Conservation (phyloP, 441 rosid genomes). For the Caryocar brasiliense region DNA sequence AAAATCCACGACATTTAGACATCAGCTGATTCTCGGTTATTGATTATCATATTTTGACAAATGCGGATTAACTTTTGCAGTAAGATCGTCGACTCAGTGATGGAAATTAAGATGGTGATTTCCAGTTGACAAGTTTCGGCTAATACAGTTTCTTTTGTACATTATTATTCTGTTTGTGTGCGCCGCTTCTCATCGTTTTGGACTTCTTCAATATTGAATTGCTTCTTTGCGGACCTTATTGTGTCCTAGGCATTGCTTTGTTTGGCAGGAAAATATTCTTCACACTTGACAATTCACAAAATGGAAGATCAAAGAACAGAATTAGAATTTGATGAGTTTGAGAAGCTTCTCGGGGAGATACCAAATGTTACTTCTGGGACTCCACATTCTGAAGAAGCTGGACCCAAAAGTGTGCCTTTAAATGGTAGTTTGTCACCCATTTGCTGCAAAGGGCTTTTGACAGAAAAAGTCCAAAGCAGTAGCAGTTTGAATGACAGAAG, state of each 20-base stretch:
- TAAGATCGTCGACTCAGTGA: not conserved
- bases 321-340: conserved; percentile 61
- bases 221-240: conserved; percentile 13
- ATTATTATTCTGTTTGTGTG: not conserved
- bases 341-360: conserved; percentile 74
- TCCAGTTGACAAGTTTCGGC: not conserved
- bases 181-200: conserved; percentile 4
- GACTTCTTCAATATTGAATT: conserved; percentile 17
- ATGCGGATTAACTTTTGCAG: conserved; percentile 9
- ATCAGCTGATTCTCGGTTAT: not conserved
- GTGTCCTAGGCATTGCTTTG: conserved; percentile 4
- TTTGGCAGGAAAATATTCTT: conserved; percentile 6
- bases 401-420: conserved; percentile 18
- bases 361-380: conserved; percentile 64
- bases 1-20: not conserved
- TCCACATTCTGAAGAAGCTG: conserved; percentile 32
- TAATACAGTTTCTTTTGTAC: not conserved
- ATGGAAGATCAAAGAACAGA: conserved; percentile 58
- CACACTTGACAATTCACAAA: conserved; percentile 4
- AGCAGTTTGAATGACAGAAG: conserved; percentile 22
- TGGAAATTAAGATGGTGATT: not conserved
- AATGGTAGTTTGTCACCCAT: conserved; percentile 20
- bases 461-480: conserved; percentile 25
- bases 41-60: conserved; percentile 4
- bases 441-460: conserved; percentile 18